These are phyloP conservation scores for Sphenostylis stenocarpa DNA, from an alignment of 306 rosid genomes.

Conservation along the genomic window DNA sequence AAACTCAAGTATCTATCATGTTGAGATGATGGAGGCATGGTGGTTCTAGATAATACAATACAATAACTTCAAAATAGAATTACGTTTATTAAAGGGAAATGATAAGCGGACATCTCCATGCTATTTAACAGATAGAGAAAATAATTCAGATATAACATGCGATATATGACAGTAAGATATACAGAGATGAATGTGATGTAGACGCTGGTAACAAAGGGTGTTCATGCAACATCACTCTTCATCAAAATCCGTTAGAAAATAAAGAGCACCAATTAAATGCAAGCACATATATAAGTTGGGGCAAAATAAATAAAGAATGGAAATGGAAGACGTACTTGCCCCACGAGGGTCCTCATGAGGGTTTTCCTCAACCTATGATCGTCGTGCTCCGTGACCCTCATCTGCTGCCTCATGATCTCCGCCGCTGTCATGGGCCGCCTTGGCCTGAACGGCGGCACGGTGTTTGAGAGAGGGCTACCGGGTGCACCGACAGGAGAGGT, in stretches of 20 bases:
- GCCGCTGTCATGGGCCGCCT: constrained; percentile 95
- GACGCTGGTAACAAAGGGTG: neutral
- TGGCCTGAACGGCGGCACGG: constrained; percentile 52
- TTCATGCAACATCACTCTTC: neutral
- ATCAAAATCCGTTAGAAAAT: neutral
- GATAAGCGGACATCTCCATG: no score
- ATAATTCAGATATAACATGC: no score
- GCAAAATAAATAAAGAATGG: neutral
- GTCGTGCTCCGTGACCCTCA: constrained; percentile 86
- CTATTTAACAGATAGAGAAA: no score
- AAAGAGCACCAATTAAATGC: neutral
- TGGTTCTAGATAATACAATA: neutral
- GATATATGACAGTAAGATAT: no score
- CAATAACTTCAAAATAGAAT: neutral
- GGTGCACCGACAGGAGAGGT: constrained; percentile 43
- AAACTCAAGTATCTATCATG: neutral
- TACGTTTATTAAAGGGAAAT: neutral
- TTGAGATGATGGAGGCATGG: neutral
- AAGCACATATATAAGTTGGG: neutral
- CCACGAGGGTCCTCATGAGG: constrained; percentile 89
- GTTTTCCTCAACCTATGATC: constrained; percentile 78
- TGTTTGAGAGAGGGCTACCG: constrained; percentile 27
- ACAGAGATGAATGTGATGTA: neutral
- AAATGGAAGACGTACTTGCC: constrained; percentile 59
- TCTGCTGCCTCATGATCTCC: constrained; percentile 96